Evolutionary conservation across 768 basidiomycete species (phyloP).

Genomic region (Mycena vitilis): DNA sequence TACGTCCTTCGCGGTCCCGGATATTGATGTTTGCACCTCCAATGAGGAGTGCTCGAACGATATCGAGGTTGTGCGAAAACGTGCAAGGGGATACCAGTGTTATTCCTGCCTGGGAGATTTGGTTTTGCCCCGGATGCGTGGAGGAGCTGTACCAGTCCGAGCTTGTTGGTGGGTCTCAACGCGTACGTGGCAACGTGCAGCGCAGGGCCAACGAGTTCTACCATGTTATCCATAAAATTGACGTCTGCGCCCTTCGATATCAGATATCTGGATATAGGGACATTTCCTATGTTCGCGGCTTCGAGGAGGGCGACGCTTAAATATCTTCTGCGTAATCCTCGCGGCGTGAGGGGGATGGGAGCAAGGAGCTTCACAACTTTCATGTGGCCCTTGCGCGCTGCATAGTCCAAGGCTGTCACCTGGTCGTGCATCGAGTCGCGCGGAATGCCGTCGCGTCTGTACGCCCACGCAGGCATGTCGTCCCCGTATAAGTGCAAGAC

Average conservation of each 20-base stretch:
- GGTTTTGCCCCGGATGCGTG: not conserved
- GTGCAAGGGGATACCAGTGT: not conserved
- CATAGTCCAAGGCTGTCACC: not conserved
- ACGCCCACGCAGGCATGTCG: not conserved
- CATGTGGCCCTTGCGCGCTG: not conserved
- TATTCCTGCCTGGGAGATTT: not conserved
- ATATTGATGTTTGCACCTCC: constrained; percentile 2
- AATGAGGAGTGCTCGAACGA: not conserved
- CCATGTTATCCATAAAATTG: not conserved
- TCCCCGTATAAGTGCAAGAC: not conserved
- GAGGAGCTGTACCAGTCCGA: not conserved
- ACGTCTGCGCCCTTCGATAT: constrained; percentile 3
- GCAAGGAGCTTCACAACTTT: not conserved
- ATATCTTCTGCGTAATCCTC: not conserved
- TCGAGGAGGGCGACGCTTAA: not conserved
- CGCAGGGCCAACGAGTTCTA: not conserved
- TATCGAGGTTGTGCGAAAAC: not conserved
- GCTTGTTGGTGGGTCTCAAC: not conserved
- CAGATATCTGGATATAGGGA: not conserved
- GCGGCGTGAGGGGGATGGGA: not conserved
- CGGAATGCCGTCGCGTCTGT: not conserved
- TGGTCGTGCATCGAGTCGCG: no score
- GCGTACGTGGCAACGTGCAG: not conserved
- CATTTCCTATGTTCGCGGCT: not conserved
- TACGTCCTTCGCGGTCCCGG: not conserved